These are phyloP conservation scores for Schizophyllum amplum DNA, from an alignment of 1,284 basidiomycete genomes.

Conservation along the genomic window DNA sequence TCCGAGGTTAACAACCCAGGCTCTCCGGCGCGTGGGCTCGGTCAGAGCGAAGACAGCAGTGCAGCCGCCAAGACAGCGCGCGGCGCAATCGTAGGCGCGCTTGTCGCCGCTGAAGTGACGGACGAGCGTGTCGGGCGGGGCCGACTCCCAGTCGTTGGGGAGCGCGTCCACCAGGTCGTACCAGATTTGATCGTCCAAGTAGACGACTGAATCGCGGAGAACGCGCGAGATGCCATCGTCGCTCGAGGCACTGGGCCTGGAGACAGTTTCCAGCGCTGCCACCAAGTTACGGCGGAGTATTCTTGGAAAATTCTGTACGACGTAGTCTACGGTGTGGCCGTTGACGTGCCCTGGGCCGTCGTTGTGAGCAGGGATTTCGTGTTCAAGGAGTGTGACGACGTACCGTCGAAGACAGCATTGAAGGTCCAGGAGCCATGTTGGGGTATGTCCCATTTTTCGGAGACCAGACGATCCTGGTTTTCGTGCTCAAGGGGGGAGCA, in stretches of 20 bases:
- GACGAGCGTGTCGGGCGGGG: slow-evolving; percentile 14
- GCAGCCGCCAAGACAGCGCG: slow-evolving; percentile 51
- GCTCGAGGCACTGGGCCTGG: slow-evolving; percentile 18
- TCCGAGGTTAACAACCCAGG: slow-evolving; percentile 64
- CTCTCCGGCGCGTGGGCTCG: slow-evolving; percentile 39
- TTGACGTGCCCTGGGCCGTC: slow-evolving; percentile 46
- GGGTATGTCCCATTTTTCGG: slow-evolving; percentile 46
- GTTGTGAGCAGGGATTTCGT: background rate
- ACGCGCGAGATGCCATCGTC: slow-evolving; percentile 31
- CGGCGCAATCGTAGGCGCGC: slow-evolving; percentile 21
- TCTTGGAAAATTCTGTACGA: slow-evolving; percentile 34
- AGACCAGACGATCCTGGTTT: slow-evolving; percentile 47
- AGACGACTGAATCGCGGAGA: slow-evolving; percentile 31
- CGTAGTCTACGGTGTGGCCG: slow-evolving; percentile 49
- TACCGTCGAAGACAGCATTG: slow-evolving; percentile 56
- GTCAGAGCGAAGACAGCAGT: slow-evolving; percentile 50
- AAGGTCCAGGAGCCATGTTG: slow-evolving; percentile 47
- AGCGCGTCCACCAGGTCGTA: slow-evolving; percentile 37
- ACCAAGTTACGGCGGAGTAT: slow-evolving; percentile 26
- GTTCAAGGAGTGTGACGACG: slow-evolving; percentile 6
- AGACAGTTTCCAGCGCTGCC: slow-evolving; percentile 24
- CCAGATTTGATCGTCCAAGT: slow-evolving; percentile 36
- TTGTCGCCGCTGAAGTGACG: slow-evolving; percentile 15
- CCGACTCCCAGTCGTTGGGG: slow-evolving; percentile 21
- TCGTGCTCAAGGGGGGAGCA: slow-evolving; percentile 38